Evolutionary conservation across 1,139 yeast genomes (phyloP).

Genomic region (Hemisphaericaspora lyxosophila): DNA sequence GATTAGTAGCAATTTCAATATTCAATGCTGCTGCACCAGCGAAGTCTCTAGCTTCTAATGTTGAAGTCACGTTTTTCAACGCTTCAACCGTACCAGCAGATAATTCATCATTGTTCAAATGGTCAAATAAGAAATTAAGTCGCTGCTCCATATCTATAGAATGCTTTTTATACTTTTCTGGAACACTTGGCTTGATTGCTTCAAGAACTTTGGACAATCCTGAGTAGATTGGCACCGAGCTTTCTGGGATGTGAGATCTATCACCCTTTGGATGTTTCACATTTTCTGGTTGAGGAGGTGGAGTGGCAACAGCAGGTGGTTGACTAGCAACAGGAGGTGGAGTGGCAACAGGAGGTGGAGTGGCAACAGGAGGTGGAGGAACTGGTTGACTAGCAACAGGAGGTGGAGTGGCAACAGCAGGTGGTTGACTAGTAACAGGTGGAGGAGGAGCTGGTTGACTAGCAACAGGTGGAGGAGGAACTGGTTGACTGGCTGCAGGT

Average conservation of each 20-base stretch:
- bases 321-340: conserved; percentile 19
- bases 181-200: conserved; percentile 70
- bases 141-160: conserved; percentile 82
- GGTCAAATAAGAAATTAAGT: conserved; percentile 72
- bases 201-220: conserved; percentile 55
- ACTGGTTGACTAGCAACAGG: conserved; percentile 11
- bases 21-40: conserved; percentile 58
- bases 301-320: conserved; percentile 19
- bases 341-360: conserved; percentile 21
- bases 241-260: conserved; percentile 64
- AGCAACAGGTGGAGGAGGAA: conserved; percentile 10
- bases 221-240: conserved; percentile 57
- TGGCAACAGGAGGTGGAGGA: conserved; percentile 9
- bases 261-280: conserved; percentile 67
- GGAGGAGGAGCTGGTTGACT: conserved; percentile 20
- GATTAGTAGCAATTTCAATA: conserved; percentile 61
- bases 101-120: conserved; percentile 72
- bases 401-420: conserved; percentile 5
- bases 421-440: neutral
- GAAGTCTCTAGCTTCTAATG: conserved; percentile 57
- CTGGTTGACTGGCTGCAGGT: conserved; percentile 18
- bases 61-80: conserved; percentile 51
- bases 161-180: conserved; percentile 73
- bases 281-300: conserved; percentile 16
- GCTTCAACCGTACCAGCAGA: conserved; percentile 55